These are phyloP conservation scores for Cephaloascus albidus DNA, from an alignment of 805 yeast species.

Conservation along the genomic window DNA sequence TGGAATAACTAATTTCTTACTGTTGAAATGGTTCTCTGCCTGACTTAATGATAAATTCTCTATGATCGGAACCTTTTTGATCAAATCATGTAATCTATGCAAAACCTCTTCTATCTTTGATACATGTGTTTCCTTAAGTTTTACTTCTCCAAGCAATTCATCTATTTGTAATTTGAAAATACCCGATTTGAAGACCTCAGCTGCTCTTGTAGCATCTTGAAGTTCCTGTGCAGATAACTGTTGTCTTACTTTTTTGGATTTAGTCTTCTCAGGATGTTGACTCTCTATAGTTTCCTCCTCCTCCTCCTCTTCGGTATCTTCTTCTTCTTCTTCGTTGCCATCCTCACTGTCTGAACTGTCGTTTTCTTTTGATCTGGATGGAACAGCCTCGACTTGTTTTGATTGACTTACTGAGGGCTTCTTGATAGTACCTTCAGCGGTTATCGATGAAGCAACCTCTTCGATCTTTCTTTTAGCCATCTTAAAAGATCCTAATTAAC, in stretches of 20 bases:
- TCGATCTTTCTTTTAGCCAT: slow-evolving; percentile 18
- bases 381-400: neutral
- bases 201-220: slow-evolving; percentile 87
- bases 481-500: no score
- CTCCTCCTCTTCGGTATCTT: slow-evolving; percentile 4
- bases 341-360: slow-evolving; percentile 6
- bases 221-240: slow-evolving; percentile 69
- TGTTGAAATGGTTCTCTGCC: slow-evolving; percentile 43
- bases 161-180: slow-evolving; percentile 93
- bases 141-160: slow-evolving; percentile 75
- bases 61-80: slow-evolving; percentile 55
- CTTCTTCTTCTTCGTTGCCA: slow-evolving; percentile 13
- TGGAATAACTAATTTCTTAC: slow-evolving; percentile 57
- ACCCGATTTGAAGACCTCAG: slow-evolving; percentile 89
- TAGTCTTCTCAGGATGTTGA: neutral
- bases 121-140: slow-evolving; percentile 61
- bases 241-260: slow-evolving; percentile 22
- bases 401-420: neutral
- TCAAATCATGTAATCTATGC: slow-evolving; percentile 61
- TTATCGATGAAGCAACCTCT: slow-evolving; percentile 4
- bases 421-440: neutral
- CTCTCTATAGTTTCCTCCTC: slow-evolving; percentile 2
- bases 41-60: slow-evolving; percentile 44
- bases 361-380: slow-evolving; percentile 1
- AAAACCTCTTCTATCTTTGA: slow-evolving; percentile 62